Percentiles rank a stretch among this genome's conserved stretches.
phyloP scores from a whole-genome alignment of 345 rosid genomes.

The Salix viminalis region DNA sequence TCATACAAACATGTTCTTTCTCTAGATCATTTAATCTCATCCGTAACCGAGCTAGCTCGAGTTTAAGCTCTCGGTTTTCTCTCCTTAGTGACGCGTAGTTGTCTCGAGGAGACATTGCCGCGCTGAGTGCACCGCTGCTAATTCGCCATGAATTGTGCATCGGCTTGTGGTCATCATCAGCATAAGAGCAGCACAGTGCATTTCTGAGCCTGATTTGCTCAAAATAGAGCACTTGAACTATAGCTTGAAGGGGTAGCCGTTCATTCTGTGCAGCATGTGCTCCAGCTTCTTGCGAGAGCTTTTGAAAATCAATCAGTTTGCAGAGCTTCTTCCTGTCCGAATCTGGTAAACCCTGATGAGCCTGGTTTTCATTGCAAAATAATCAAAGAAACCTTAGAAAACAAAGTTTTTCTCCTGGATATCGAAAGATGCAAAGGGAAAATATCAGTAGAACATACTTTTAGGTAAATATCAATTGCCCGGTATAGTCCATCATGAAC shows the following conservation, averaged over 20 bases:
- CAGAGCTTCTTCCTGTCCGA: constrained; percentile 77
- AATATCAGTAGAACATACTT: constrained; percentile 37
- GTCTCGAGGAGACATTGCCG: constrained; percentile 96
- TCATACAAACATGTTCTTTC: constrained; percentile 95
- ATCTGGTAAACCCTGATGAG: constrained; percentile 71
- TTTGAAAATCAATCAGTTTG: constrained; percentile 85
- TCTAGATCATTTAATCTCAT: constrained; percentile 94
- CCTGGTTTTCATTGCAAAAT: constrained; percentile 34
- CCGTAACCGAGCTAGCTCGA: constrained; percentile 80
- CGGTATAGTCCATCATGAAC: constrained; percentile 86
- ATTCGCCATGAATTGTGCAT: constrained; percentile 77
- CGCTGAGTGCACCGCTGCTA: constrained; percentile 91
- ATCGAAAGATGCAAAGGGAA: background rate
- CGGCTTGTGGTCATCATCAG: constrained; percentile 67
- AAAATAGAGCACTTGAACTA: constrained; percentile 92
- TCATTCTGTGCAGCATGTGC: constrained; percentile 97
- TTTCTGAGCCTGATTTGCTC: constrained; percentile 88
- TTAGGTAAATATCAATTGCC: constrained; percentile 85
- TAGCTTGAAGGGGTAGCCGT: constrained; percentile 89
- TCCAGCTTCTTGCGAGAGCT: constrained; percentile 97
- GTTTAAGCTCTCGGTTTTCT: constrained; percentile 89
- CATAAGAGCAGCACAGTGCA: constrained; percentile 57
- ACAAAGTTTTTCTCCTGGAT: too few relatives aligned
- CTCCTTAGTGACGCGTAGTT: constrained; percentile 91
- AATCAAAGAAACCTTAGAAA: background rate